Evolutionary conservation across 108 stramenopile species (phyloP).

Genomic region (Licmophora abbreviata): DNA sequence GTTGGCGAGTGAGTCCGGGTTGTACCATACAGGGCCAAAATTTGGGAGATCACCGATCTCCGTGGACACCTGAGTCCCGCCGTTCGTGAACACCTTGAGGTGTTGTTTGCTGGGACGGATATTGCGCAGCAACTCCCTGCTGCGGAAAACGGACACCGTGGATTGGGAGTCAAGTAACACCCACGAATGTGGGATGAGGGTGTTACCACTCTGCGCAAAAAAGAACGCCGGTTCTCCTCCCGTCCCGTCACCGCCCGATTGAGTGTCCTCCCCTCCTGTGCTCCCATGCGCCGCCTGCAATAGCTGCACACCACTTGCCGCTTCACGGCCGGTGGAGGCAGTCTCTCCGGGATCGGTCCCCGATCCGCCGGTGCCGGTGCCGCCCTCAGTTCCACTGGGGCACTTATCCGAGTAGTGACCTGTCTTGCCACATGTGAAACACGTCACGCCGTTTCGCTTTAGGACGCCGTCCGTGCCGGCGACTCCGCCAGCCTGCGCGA

Average conservation of each 20-base stretch:
- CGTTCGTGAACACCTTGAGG: slow-evolving; percentile 15
- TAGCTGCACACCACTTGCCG: too few species aligned
- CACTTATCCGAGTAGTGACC: slow-evolving; percentile 7
- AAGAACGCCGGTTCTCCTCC: too few species aligned
- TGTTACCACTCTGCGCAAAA: too few species aligned
- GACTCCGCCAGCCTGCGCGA: neutral
- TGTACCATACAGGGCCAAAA: slow-evolving; percentile 8
- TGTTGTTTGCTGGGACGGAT: neutral
- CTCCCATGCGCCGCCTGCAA: too few species aligned
- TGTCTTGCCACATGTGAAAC: neutral
- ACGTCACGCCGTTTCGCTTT: neutral
- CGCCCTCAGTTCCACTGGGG: neutral
- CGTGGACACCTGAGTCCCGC: slow-evolving; percentile 4
- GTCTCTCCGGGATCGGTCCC: too few species aligned
- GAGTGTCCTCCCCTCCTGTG: too few species aligned
- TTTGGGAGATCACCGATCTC: slow-evolving; percentile 4
- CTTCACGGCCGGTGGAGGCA: too few species aligned
- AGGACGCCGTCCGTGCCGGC: slow-evolving; percentile 5
- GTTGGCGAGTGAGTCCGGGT: slow-evolving; percentile 9
- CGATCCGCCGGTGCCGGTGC: too few species aligned
- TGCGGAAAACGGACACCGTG: slow-evolving; percentile 27
- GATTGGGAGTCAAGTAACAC: slow-evolving; percentile 34
- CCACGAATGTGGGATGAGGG: slow-evolving; percentile 1
- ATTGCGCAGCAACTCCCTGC: slow-evolving; percentile 10
- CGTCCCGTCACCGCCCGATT: too few species aligned